Evolutionary conservation across 2,329 filamentous ascomycete genomes (phyloP), one percentile per base, ranked within the genome.

Genomic region (Lachnum nothofagi): DNA sequence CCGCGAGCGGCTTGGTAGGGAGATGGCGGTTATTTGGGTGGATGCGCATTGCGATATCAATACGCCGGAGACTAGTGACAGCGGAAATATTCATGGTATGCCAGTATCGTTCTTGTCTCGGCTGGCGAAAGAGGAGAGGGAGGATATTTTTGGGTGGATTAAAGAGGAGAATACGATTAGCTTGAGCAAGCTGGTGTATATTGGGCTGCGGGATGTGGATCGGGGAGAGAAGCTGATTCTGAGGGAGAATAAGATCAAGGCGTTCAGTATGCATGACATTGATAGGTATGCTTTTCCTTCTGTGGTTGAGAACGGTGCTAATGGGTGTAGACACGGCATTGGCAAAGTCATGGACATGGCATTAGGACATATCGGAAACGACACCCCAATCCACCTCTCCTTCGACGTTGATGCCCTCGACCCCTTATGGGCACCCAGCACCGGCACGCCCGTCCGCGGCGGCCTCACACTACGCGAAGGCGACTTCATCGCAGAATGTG

Each of bases 1-100:
- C 34, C 82, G 88, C 50, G 91, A 98, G 76, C 75, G 91, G 16
- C 73, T 95, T 51, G 81, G 76, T 38, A 78, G 85, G 48, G 91
- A 97, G 62, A 83, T 96, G 55, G 93, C 90, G 10, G 88, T 98
- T 49, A 94, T 98, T 68, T 98, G 93, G 93, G 93, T 98, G 25
- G 93, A 98, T 70, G 93, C 93, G 22, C 93, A 98, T 70, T 86
- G 91, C 46, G 93, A 98, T 69, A 96, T 98, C 75, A 98, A 98
- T 73, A 90, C 88, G 1, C 93, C 91, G 45, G 91, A 97, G 78
- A 85, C 82, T 41, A 91, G 86, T 57, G 86, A 79, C 35, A 93
- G 86, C 59, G 93, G 93, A 27, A 97, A 97, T 71, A 86, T 98
- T 55, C 93, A 98, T 72, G 93, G 93, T 60, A 98, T 98, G 93